Evolutionary conservation across 2,329 filamentous ascomycete genomes (phyloP), one percentile per base, ranked within the genome.

Genomic region (Zymoseptoria ardabiliae): DNA sequence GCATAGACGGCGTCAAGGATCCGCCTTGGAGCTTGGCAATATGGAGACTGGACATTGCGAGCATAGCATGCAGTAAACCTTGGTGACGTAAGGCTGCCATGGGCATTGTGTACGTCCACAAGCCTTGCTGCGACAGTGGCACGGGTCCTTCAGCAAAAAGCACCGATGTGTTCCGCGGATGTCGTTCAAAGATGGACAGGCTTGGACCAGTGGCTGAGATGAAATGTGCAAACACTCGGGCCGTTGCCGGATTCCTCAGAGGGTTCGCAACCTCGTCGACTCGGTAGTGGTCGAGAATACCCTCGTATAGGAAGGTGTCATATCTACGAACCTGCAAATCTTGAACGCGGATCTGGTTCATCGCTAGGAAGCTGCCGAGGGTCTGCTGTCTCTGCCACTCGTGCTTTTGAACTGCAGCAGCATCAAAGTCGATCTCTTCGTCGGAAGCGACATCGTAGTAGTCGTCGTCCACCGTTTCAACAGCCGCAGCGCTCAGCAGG

Each of bases 221-320:
- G 72, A 97, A 97, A 74, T 97, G 91, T 72, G 88, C 88, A 72
- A 97, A 97, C 6, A 96, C 86, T 28, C 87, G 83, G 13, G 90
- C 87, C 10, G 90, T 93, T 63, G 88, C 86, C 2, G 85, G 82
- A 64, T 97, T 91, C 66, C 86, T 89, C 25, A 97, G 77, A 30
- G 94, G 92, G 48, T 77, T 81, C 9, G 79, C 79, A 55, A 75
- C 75, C 64, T 75, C 71, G 64, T 81, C 78, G 2, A 77, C 72
- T 41, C 71, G 72, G 61, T 81, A 81, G 4, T 71, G 67, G 25
- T 76, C 74, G 57, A 81, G 66, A 35, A 78, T 75, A 5, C 77
- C 78, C 10, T 74, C 72, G 58, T 76, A 77, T n/a, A 80, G 68
- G 62, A 79, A 79, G 1, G 75, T 70, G 59, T 79, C 76, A 56